Conservation (phyloP, 441 rosid genomes). For the Corymbia calophylla region DNA sequence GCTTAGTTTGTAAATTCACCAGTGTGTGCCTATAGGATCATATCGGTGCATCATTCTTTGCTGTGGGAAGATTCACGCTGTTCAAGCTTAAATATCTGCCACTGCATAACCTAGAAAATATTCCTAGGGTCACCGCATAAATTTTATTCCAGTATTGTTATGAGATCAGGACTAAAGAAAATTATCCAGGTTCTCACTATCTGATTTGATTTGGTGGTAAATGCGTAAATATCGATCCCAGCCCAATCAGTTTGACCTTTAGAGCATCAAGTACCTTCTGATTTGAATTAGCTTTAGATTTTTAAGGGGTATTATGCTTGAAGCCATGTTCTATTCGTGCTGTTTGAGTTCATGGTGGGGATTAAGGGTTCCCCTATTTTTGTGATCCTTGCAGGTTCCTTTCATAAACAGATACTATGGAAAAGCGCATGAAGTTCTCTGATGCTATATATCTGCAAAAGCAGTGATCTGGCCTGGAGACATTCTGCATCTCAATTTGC, state of each 20-base stretch:
- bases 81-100: neutral
- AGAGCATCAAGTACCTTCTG: neutral
- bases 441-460: conserved; percentile 2
- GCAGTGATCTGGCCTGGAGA: neutral
- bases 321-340: neutral
- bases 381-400: conserved; percentile 37
- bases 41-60: neutral
- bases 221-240: neutral
- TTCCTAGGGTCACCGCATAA: neutral
- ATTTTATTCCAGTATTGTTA: neutral
- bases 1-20: neutral
- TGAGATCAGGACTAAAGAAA: neutral
- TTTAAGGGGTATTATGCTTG: neutral
- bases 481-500: neutral
- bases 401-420: conserved; percentile 77
- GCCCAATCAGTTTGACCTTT: neutral
- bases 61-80: neutral
- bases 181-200: neutral
- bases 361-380: neutral
- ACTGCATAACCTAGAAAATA: neutral
- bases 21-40: neutral
- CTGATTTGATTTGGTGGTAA: neutral
- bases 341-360: neutral
- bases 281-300: neutral
- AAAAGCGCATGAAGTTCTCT: conserved; percentile 62